phyloP scores from a whole-genome alignment of 805 yeast genomes.

The Kodamaea sagamina region DNA sequence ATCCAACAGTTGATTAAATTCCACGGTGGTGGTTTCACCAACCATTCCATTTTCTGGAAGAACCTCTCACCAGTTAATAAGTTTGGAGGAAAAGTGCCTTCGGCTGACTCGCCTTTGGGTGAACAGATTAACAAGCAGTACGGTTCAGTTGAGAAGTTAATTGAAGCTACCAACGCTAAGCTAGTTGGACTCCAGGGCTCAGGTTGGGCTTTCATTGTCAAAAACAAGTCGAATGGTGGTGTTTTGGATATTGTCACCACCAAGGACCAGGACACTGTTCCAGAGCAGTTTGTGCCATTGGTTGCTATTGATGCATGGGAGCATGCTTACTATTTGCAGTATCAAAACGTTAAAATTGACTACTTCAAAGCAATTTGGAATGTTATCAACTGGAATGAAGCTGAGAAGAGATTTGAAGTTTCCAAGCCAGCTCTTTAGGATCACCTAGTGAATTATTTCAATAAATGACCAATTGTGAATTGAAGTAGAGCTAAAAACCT shows the following conservation, averaged over 20 bases:
- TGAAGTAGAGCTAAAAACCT: too few relatives aligned
- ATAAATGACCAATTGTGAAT: not conserved
- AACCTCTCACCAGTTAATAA: conserved; percentile 46
- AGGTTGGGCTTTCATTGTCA: conserved; percentile 55
- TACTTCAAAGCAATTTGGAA: conserved; percentile 54
- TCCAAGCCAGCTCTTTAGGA: conserved; percentile 6
- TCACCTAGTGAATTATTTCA: not conserved
- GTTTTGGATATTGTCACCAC: conserved; percentile 46
- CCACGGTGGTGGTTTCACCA: conserved; percentile 54
- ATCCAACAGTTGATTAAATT: conserved; percentile 49
- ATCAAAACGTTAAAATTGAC: conserved; percentile 52
- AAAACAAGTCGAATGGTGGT: conserved; percentile 47
- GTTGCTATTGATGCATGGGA: conserved; percentile 58
- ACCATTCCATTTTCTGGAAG: conserved; percentile 53
- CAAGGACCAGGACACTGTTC: conserved; percentile 50
- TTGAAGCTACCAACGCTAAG: conserved; percentile 41
- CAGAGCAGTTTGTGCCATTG: conserved; percentile 45
- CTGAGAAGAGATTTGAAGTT: conserved; percentile 44
- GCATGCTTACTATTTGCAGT: conserved; percentile 55
- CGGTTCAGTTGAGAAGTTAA: conserved; percentile 48
- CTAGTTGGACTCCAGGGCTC: conserved; percentile 54
- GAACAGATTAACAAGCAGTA: conserved; percentile 41
- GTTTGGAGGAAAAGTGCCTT: conserved; percentile 40
- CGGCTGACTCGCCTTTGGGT: conserved; percentile 34
- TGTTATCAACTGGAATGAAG: conserved; percentile 52